phyloP scores from a whole-genome alignment of 352 stramenopile genomes.

The Pythium guiyangense region DNA sequence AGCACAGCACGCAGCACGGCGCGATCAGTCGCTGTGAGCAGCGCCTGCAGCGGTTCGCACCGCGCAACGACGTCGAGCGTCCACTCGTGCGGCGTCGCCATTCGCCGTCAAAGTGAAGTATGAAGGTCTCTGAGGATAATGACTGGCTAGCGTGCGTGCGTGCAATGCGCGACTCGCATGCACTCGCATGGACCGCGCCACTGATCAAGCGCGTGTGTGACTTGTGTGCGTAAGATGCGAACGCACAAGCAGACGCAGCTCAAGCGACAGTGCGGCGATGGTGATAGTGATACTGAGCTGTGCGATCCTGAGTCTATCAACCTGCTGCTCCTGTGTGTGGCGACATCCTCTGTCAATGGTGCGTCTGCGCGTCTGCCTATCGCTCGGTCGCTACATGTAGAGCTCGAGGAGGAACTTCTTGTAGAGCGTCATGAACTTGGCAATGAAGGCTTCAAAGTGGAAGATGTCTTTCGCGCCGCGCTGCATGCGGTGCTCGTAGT shows the following conservation, averaged over 20 bases:
- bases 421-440: conserved; percentile 99
- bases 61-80: conserved; percentile 27
- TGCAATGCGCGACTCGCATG: too few species aligned
- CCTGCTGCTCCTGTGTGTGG: not conserved
- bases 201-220: too few species aligned
- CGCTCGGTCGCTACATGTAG: conserved; percentile 51
- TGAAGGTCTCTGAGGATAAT: not conserved
- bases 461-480: conserved; percentile 98
- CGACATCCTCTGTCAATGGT: too few species aligned
- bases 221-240: too few species aligned
- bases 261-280: too few species aligned
- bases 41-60: conserved; percentile 34
- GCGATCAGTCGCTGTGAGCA: conserved; percentile 21
- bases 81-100: conserved; percentile 22
- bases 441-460: conserved; percentile 99
- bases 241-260: too few species aligned
- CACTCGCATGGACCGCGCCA: too few species aligned
- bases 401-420: conserved; percentile 97
- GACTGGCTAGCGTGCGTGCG: too few species aligned
- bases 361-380: not conserved
- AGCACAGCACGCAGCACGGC: conserved; percentile 13
- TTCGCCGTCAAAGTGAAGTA: not conserved
- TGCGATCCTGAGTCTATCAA: not conserved
- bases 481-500: conserved; percentile 95
- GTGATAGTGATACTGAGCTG: too few species aligned